Percentiles rank a stretch among this genome's conserved stretches.
Evolutionary conservation across 768 basidiomycete species (phyloP).

Genomic region (Dentipellis sp.): DNA sequence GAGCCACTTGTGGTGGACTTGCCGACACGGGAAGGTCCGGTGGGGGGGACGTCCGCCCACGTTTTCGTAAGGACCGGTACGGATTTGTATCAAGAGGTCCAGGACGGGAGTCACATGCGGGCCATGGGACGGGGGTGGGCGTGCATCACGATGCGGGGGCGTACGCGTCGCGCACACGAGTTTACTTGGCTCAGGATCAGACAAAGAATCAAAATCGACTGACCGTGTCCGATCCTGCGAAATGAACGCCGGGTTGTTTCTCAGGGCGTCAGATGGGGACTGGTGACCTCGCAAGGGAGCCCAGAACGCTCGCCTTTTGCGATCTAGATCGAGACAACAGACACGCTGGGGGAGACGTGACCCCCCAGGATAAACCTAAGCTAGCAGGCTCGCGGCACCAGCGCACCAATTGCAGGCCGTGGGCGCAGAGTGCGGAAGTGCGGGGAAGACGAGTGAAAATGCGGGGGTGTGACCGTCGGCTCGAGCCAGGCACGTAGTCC

Average conservation of each 20-base stretch:
- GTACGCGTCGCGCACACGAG: constrained; percentile 4
- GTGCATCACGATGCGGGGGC: background rate
- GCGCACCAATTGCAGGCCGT: background rate
- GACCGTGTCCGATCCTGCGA: background rate
- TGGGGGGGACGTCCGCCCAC: background rate
- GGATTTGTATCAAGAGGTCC: constrained; percentile 11
- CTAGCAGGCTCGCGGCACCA: too few species aligned
- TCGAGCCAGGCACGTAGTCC: background rate
- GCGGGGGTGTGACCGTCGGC: background rate
- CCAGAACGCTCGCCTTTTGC: background rate
- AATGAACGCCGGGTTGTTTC: background rate
- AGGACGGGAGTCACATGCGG: constrained; percentile 10
- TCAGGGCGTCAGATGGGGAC: background rate
- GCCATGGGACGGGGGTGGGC: background rate
- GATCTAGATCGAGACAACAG: background rate
- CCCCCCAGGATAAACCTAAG: too few species aligned
- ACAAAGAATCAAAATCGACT: background rate
- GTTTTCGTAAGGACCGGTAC: constrained; percentile 4
- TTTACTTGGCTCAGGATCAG: background rate
- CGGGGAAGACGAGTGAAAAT: background rate
- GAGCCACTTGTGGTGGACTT: constrained; percentile 1
- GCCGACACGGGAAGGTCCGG: constrained; percentile 10
- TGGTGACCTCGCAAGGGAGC: background rate
- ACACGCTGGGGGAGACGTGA: too few species aligned
- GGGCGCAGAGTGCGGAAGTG: background rate